Conservation (phyloP, 106 monocot genomes). For the Triglochin maritima region DNA sequence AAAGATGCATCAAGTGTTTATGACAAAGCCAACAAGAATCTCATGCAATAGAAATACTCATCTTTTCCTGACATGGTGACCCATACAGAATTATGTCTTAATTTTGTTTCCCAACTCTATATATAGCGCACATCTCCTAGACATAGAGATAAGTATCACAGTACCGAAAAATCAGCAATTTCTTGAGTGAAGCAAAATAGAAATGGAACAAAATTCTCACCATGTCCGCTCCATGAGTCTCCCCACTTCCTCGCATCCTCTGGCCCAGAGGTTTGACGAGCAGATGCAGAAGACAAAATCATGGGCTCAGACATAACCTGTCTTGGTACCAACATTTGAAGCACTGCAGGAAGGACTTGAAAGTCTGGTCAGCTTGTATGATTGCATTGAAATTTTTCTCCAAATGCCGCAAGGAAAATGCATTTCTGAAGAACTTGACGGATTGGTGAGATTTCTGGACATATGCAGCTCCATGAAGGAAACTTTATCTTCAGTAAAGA, state of each 20-base stretch:
- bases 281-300: not conserved
- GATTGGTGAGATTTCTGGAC: not conserved
- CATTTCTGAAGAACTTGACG: not conserved
- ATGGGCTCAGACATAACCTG: not conserved
- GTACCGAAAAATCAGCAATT: no score
- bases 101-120: no score
- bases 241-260: not conserved
- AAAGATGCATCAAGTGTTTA: no score
- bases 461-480: not conserved
- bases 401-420: not conserved
- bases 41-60: no score
- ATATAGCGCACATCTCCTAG: no score
- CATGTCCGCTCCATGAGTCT: not conserved
- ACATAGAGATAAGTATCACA: no score
- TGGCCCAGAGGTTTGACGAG: not conserved
- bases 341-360: not conserved
- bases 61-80: no score
- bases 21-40: no score
- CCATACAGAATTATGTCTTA: no score
- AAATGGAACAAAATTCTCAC: not conserved
- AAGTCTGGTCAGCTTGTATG: not conserved
- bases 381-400: not conserved
- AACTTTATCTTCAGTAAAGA: not conserved
- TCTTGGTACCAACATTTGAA: not conserved
- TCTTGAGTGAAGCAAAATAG: no score